Evolutionary conservation across 2,329 filamentous ascomycete genomes (phyloP).

Genomic region (Pseudogymnoascus pannorum): DNA sequence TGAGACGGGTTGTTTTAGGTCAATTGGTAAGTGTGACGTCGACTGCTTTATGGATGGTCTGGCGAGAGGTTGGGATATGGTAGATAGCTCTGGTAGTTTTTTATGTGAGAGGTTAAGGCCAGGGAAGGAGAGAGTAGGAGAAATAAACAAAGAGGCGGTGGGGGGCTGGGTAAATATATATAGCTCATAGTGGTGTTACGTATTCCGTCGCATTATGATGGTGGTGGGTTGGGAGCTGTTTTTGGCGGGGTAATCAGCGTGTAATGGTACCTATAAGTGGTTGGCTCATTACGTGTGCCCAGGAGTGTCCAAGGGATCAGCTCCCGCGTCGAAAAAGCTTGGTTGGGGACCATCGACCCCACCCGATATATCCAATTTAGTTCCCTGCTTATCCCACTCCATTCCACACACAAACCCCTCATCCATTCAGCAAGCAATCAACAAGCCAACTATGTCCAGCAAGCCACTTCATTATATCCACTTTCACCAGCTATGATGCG

Average conservation of each 20-base stretch:
- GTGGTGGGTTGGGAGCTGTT: neutral
- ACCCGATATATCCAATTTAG: neutral
- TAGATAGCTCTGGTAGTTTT: too few relatives aligned
- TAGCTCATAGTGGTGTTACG: neutral
- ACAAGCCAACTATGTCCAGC: too few relatives aligned
- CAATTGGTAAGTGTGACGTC: neutral
- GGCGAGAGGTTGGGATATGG: neutral
- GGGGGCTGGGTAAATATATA: slow-evolving; percentile 1
- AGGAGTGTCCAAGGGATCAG: neutral
- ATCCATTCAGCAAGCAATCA: neutral
- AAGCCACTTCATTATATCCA: too few relatives aligned
- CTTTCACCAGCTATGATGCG: neutral
- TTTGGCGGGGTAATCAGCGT: neutral
- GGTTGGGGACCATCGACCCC: neutral
- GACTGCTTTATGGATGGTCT: neutral
- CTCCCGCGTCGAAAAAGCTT: neutral
- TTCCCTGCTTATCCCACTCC: neutral
- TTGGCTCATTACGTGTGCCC: neutral
- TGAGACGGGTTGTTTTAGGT: neutral
- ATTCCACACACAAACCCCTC: too few relatives aligned
- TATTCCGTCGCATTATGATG: neutral
- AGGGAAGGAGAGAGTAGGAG: neutral
- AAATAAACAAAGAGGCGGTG: neutral
- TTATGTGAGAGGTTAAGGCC: neutral
- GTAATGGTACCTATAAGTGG: neutral